Evolutionary conservation across 257 asterid species (phyloP).

Genomic region (Hygrophila difformis): DNA sequence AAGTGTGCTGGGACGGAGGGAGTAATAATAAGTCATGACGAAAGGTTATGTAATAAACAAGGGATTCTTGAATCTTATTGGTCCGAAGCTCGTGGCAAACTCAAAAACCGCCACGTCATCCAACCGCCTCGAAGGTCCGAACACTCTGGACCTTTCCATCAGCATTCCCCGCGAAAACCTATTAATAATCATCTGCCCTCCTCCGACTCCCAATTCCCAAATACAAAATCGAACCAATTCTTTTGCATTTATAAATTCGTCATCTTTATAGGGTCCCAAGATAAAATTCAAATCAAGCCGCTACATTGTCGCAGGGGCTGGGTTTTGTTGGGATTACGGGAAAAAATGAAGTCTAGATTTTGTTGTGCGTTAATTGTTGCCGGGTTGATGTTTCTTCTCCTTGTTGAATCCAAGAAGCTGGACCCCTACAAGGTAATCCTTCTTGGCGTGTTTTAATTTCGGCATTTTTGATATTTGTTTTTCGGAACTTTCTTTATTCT

Average conservation of each 20-base stretch:
- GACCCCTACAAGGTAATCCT: constrained; percentile 69
- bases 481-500: too few relatives aligned
- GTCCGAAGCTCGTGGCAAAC: constrained; percentile 37
- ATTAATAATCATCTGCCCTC: constrained; percentile 13
- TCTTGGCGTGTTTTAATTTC: neutral
- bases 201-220: neutral
- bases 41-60: neutral
- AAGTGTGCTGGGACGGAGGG: too few relatives aligned
- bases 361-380: constrained; percentile 17
- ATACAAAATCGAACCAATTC: too few relatives aligned
- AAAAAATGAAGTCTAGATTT: constrained; percentile 33
- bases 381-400: constrained; percentile 23
- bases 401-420: constrained; percentile 40
- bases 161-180: constrained; percentile 20
- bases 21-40: too few relatives aligned
- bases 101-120: constrained; percentile 28
- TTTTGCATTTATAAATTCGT: too few relatives aligned
- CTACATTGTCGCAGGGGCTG: constrained; percentile 2
- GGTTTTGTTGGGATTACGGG: constrained; percentile 4
- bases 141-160: constrained; percentile 29
- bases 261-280: too few relatives aligned
- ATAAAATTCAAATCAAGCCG: neutral
- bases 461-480: too few relatives aligned
- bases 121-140: constrained; percentile 15
- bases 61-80: constrained; percentile 27